Evolutionary conservation across 192 early-diverging fungal genomes (phyloP).

Genomic region (Oehlia diaphana): DNA sequence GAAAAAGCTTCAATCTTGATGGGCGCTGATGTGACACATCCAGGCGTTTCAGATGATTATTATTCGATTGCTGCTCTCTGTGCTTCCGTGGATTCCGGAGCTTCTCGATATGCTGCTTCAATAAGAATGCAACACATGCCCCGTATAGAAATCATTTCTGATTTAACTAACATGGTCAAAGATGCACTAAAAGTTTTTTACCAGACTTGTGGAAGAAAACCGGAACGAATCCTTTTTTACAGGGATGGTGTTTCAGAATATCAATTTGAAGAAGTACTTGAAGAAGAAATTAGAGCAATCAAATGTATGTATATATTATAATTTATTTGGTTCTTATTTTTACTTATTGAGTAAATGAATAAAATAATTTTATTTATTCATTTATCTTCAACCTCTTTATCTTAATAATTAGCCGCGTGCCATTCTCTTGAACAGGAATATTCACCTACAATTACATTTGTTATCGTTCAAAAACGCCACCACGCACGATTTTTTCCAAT

Average conservation of each 20-base stretch:
- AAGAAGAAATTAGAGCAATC: constrained; percentile 71
- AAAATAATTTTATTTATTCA: too few relatives aligned
- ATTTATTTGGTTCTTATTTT: not conserved
- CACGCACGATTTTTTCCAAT: not conserved
- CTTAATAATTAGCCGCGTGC: not conserved
- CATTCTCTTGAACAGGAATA: not conserved
- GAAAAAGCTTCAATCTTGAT: constrained; percentile 71
- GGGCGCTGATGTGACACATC: constrained; percentile 79
- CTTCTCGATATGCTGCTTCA: constrained; percentile 35
- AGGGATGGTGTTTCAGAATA: constrained; percentile 90
- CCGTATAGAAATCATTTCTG: constrained; percentile 66
- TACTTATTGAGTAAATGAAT: too few relatives aligned
- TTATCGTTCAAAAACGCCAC: not conserved
- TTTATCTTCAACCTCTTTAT: not conserved
- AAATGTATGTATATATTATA: constrained; percentile 22
- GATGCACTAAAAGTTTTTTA: not conserved
- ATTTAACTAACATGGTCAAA: constrained; percentile 60
- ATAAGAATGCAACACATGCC: constrained; percentile 34
- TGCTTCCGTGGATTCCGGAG: not conserved
- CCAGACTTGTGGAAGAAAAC: not conserved
- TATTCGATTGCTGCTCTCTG: constrained; percentile 61
- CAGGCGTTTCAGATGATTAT: too few relatives aligned
- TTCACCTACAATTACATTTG: not conserved
- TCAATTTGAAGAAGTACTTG: constrained; percentile 72
- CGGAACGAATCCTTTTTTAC: constrained; percentile 67